Evolutionary conservation across 495 filamentous ascomycete species (phyloP).

Genomic region (Aspergillus indologenus): DNA sequence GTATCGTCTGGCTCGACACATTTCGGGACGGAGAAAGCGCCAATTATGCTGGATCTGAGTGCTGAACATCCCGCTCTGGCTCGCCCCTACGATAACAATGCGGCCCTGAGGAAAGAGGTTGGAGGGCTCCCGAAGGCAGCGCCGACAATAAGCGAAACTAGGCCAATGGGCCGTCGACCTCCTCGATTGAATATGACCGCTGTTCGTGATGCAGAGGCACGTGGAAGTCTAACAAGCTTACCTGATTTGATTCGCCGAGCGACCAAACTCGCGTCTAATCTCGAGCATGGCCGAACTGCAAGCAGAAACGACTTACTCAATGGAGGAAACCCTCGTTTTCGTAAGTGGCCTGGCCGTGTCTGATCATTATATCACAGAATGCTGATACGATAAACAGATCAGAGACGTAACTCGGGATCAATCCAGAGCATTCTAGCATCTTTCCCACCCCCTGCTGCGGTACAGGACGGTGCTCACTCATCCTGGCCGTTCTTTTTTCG

Average conservation of each 20-base stretch:
- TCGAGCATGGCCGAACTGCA: slow-evolving; percentile 83
- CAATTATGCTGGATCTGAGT: slow-evolving; percentile 25
- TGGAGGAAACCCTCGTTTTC: slow-evolving; percentile 23
- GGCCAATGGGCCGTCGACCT: slow-evolving; percentile 55
- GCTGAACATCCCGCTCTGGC: slow-evolving; percentile 8
- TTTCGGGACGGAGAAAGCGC: slow-evolving; percentile 37
- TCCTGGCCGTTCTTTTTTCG: slow-evolving; percentile 45
- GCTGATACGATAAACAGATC: slow-evolving; percentile 13
- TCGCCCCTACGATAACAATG: slow-evolving; percentile 7
- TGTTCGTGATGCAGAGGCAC: slow-evolving; percentile 70
- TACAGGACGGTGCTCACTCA: slow-evolving; percentile 45
- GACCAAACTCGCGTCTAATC: slow-evolving; percentile 78
- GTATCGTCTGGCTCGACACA: slow-evolving; percentile 30
- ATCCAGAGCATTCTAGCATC: slow-evolving; percentile 88
- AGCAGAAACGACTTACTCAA: slow-evolving; percentile 57
- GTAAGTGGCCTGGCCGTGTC: slow-evolving; percentile 19
- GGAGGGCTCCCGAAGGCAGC: slow-evolving; percentile 36
- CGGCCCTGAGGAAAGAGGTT: slow-evolving; percentile 27
- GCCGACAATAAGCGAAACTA: slow-evolving; percentile 42
- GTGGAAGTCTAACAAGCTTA: slow-evolving; percentile 86
- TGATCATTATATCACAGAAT: background rate
- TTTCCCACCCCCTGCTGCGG: slow-evolving; percentile 78
- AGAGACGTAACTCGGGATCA: slow-evolving; percentile 52
- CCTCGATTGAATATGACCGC: slow-evolving; percentile 76
- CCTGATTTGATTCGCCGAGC: slow-evolving; percentile 87